Base-by-base conservation (phyloP, 2,329 filamentous ascomycete genomes). In the Thelonectria discophora region DNA sequence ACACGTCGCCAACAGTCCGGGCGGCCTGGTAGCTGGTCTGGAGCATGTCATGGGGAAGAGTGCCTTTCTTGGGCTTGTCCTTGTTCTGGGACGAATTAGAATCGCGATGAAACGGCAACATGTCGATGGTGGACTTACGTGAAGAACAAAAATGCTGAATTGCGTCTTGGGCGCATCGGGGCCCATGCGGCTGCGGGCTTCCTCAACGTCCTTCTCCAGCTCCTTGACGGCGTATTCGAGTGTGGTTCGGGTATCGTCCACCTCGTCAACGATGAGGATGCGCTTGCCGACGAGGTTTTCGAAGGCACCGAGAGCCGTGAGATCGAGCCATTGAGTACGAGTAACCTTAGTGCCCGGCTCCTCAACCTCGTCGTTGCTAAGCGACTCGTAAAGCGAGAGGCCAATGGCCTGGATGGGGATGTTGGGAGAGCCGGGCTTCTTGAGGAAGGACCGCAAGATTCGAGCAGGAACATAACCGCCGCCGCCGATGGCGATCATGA, bases 361-460 rank as follows among this genome's bases (percentile, higher is more conserved):
- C 81, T 99, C 95, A 61, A 80, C 79, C 61, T 81, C 81, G 52
- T 79, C 77, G 59, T 83, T 80, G 60, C 86, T 84, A 49, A 98
- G 90, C 65, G 88, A 85, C 82, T 99, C 95, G 84, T 99, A 99
- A 58, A 99, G 89, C 20, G 94, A 98, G 67, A 99, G 90, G 50
- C 95, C 95, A 78, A 99, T 99, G 67, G 95, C 95, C 85, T 99
- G 95, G 80, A 99, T 99, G 69, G 95, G 94, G 74, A 99, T 99
- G 83, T 99, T 99, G 79, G 93, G 89, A 65, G 84, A 86, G 71
- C 91, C 92, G 62, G 92, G 85, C 76, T 88, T 87, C 85, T 97
- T 97, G 78, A 99, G 91, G 85, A 99, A 99, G 18, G 95, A 98
- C 66, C 95, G 92, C 67, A 99, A 87, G 78, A 99, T 99, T 72